Base-by-base conservation (phyloP, 495 filamentous ascomycete genomes). In the Penicillium paxilli region DNA sequence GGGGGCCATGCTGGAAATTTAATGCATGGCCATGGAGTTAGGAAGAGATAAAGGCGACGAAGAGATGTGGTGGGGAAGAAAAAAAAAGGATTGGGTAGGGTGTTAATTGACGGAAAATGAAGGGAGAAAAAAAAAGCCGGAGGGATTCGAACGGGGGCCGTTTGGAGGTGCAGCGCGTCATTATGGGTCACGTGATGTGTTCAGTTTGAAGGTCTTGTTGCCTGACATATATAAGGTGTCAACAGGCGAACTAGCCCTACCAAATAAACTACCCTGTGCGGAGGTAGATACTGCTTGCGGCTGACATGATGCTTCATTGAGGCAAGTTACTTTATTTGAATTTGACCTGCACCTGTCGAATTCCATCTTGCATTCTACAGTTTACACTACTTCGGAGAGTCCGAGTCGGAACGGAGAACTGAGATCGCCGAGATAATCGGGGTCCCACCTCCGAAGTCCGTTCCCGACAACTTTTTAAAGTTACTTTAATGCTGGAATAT, bases 1-100 rank as follows among this genome's bases (percentile, higher is more conserved):
- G 46, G 69, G 75, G 49, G 75, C 82, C 90, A 92, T 92, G 41
- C 3, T 23, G 21, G 12, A 42, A 23, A 14, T 23, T 65, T 51
- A 55, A 28, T 44, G 55, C 61, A 64, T 69, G 16, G 21, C 19
- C 42, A 51, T 58, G 40, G 19, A 21, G 20, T 47, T 35, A 23
- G 40, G 40, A 16, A 38, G 6, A 16, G 35, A n/a, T n/a, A n/a
- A n/a, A n/a, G n/a, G n/a, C n/a, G n/a, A n/a, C n/a, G n/a, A n/a
- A n/a, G 35, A n/a, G 12, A 12, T 32, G 4, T 4, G 30, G 10
- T n/a, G 11, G 16, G 26, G 20, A 26, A 17, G 42, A 26, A 37
- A 44, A 44, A 23, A 5, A 12, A 20, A 20, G 9, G 21, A 10
- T 2, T 50, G 47, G 44, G n/a, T n/a, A 9, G 11, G 40, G 9